phyloP scores from a whole-genome alignment of 2,329 filamentous ascomycete genomes.

The Alternaria sp. region DNA sequence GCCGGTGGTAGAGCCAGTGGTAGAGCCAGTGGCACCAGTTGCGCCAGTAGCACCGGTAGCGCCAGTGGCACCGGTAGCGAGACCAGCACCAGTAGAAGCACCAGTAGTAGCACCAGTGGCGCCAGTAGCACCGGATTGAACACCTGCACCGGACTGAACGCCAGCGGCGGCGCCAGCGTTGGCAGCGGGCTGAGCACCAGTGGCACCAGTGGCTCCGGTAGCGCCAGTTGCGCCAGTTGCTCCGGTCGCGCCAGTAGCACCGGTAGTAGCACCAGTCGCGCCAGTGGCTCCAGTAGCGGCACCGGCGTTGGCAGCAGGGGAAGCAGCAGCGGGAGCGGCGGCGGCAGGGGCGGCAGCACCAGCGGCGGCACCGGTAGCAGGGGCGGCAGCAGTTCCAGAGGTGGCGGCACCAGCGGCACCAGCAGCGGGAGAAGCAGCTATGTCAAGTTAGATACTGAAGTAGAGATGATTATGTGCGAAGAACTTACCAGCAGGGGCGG shows the following conservation, averaged over 20 bases:
- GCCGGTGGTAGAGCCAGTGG: constrained; percentile 3
- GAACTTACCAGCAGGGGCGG: constrained; percentile 1
- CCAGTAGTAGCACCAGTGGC: neutral
- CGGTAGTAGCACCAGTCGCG: neutral
- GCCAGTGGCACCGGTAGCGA: constrained; percentile 2
- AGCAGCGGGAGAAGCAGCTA: neutral
- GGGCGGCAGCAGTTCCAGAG: neutral
- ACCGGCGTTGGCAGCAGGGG: constrained; percentile 7
- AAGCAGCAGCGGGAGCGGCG: constrained; percentile 9
- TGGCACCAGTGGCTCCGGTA: neutral
- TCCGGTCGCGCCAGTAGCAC: neutral
- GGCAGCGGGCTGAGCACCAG: neutral
- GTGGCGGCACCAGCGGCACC: constrained; percentile 1
- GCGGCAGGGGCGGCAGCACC: constrained; percentile 2
- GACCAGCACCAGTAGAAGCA: neutral
- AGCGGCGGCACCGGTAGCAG: constrained; percentile 13
- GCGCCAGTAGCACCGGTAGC: neutral
- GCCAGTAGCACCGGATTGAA: neutral
- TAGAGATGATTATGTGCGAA: neutral
- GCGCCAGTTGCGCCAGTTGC: neutral
- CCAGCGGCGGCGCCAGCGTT: constrained; percentile 2
- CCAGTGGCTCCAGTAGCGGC: constrained; percentile 1
- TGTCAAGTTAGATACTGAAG: neutral
- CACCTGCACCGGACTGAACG: neutral
- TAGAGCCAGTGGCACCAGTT: neutral